phyloP scores from a whole-genome alignment of 768 basidiomycete species.

The Rhodotorula taiwanensis region DNA sequence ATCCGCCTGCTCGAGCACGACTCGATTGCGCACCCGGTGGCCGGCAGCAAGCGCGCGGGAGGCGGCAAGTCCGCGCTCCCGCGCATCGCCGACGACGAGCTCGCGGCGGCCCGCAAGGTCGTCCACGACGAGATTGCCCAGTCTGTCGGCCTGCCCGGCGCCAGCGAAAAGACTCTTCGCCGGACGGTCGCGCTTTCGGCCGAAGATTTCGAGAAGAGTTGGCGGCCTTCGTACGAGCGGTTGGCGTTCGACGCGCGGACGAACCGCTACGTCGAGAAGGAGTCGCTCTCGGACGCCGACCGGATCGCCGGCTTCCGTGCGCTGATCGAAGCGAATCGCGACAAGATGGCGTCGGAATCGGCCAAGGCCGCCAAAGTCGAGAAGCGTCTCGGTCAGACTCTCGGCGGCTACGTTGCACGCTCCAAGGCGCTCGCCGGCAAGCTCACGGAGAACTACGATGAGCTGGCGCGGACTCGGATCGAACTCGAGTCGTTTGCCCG shows the following conservation, averaged over 20 bases:
- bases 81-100: conserved; percentile 67
- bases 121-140: conserved; percentile 76
- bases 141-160: conserved; percentile 75
- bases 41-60: conserved; percentile 74
- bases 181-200: conserved; percentile 56
- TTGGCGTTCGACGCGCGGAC: conserved; percentile 55
- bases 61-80: conserved; percentile 59
- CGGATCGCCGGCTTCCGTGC: conserved; percentile 60
- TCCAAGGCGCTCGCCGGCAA: conserved; percentile 53
- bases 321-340: conserved; percentile 59
- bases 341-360: conserved; percentile 70
- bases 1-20: conserved; percentile 77
- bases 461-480: conserved; percentile 59
- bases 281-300: conserved; percentile 54
- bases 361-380: conserved; percentile 74
- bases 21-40: conserved; percentile 74
- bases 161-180: conserved; percentile 68
- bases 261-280: conserved; percentile 62
- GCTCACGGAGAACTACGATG: conserved; percentile 57
- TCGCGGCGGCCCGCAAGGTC: conserved; percentile 61
- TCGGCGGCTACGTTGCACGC: conserved; percentile 86
- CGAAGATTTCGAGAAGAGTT: conserved; percentile 28
- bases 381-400: conserved; percentile 76
- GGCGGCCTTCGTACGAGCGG: conserved; percentile 49
- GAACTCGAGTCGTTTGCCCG: conserved; percentile 74